Percentiles rank a stretch among this genome's conserved stretches.
Evolutionary conservation across 2,329 filamentous ascomycete genomes (phyloP).

Genomic region (Xylariaceae sp.): DNA sequence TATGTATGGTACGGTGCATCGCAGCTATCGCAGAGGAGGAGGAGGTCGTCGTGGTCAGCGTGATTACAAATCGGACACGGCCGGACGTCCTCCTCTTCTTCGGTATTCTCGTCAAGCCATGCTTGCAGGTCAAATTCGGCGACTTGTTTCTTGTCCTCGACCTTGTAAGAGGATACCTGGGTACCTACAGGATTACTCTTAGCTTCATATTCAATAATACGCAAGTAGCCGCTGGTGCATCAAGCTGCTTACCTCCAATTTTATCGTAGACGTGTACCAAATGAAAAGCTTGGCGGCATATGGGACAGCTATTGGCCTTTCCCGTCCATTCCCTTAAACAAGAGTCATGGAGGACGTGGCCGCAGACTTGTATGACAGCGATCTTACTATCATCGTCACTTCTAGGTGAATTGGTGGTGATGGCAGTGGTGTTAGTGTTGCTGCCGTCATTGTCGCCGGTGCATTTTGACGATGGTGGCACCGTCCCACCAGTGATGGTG

Average conservation of each 20-base stretch:
- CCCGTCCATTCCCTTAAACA: conserved; percentile 95
- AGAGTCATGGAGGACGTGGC: conserved; percentile 89
- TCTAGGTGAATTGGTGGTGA: conserved; percentile 29
- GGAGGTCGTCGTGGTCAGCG: conserved; percentile 79
- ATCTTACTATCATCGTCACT: conserved; percentile 51
- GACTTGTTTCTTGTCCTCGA: conserved; percentile 86
- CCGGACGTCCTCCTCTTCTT: conserved; percentile 71
- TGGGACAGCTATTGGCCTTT: conserved; percentile 96
- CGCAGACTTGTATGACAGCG: conserved; percentile 74
- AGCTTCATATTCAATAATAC: conserved; percentile 9
- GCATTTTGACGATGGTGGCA: conserved; percentile 32
- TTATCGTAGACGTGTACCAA: conserved; percentile 82
- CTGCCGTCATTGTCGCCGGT: conserved; percentile 37
- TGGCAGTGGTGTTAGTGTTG: conserved; percentile 28
- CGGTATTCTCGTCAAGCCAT: conserved; percentile 73
- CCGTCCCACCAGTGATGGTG: conserved; percentile 21
- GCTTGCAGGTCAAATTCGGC: conserved; percentile 84
- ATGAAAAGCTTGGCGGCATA: conserved; percentile 92
- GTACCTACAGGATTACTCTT: conserved; percentile 52
- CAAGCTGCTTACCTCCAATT: conserved; percentile 71
- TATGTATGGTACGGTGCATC: conserved; percentile 90
- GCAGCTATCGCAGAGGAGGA: conserved; percentile 91
- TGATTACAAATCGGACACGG: conserved; percentile 87
- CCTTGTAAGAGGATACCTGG: conserved; percentile 63
- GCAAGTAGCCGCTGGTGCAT: conserved; percentile 12